Evolutionary conservation across 164 flowering plant genomes (phyloP), one percentile per base, ranked within the genome.

Genomic region (Vitis labrusca): DNA sequence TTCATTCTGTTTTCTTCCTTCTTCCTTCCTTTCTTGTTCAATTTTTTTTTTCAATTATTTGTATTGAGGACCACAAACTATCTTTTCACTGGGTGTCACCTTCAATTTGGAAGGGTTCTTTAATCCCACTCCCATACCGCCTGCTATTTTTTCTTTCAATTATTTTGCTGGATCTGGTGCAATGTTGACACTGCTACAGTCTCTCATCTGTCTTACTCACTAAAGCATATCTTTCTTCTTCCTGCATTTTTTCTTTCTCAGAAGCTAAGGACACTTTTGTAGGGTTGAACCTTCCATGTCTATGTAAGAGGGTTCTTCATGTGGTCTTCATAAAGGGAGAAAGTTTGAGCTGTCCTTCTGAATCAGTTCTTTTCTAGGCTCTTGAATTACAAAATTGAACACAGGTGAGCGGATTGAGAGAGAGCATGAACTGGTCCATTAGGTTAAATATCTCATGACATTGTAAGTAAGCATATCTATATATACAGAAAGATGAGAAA

Each of bases 131-230:
- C 27, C 27, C 27, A 23, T 23, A 23, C 27, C 27, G 27, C 27
- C 27, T 23, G 27, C 27, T 23, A 23, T 23, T 23, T 23, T 23
- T 23, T 23, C 27, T 19, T 53, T 67, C 17, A 64, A 27, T 53
- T 37, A n/a, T 53, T 70, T 70, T 63, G 70, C 75, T 75, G 79
- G 82, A 75, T 70, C 76, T 72, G 63, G 76, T 71, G 74, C 53
- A 52, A 70, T 69, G 27, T 23, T 23, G 27, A 23, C 27, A 23
- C 27, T 23, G 27, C 27, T 65, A 51, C 59, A 67, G 57, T 67
- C 55, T 59, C 49, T 17, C 61, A 49, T 51, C 62, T 67, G 63
- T 77, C 77, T 51, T 44, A 50, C 65, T 78, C 74, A 71, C 54
- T 15, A 44, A 50, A 56, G 13, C 30, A 49, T 55, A 12, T 11